These are phyloP conservation scores for Astragalus glycyphyllos DNA, from an alignment of 306 rosid genomes.

Conservation along the genomic window DNA sequence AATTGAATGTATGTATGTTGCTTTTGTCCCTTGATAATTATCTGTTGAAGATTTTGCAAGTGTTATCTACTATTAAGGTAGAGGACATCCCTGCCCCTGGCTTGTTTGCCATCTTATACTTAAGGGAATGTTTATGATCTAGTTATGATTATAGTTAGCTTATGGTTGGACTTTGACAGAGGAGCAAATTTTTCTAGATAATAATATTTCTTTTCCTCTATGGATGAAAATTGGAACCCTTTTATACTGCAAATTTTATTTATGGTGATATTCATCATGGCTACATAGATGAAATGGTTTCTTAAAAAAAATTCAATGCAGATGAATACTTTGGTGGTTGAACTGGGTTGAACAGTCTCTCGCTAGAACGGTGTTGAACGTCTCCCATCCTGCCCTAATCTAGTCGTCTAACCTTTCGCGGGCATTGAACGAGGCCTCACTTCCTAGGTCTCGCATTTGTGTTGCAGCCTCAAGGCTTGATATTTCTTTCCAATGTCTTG, in stretches of 20 bases:
- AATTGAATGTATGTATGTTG: conserved; percentile 4
- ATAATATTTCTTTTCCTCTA: conserved; percentile 5
- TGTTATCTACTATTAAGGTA: not conserved
- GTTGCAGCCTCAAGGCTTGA: too few species aligned
- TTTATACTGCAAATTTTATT: conserved; percentile 18
- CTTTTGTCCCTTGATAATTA: not conserved
- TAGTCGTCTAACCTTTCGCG: too few species aligned
- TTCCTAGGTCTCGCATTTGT: too few species aligned
- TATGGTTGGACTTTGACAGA: conserved; percentile 7
- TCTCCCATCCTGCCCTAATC: too few species aligned
- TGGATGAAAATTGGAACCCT: not conserved
- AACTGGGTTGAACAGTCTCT: too few species aligned
- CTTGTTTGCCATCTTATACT: conserved; percentile 17
- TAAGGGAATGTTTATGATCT: conserved; percentile 2
- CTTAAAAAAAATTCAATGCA: conserved; percentile 21
- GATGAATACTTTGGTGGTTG: conserved; percentile 40
- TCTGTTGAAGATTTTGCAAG: conserved; percentile 17
- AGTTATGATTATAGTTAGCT: conserved; percentile 9
- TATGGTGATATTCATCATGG: conserved; percentile 1
- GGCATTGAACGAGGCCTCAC: too few species aligned
- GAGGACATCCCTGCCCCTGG: not conserved
- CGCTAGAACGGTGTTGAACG: too few species aligned
- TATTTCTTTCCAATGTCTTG: too few species aligned
- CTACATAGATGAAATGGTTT: conserved; percentile 11
- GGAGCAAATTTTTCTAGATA: conserved; percentile 9